A percentile compares a stretch with the other conserved stretches of the same genome.
Conservation (phyloP, 371 early-diverging fungal genomes). For the Globomyces sp. region DNA sequence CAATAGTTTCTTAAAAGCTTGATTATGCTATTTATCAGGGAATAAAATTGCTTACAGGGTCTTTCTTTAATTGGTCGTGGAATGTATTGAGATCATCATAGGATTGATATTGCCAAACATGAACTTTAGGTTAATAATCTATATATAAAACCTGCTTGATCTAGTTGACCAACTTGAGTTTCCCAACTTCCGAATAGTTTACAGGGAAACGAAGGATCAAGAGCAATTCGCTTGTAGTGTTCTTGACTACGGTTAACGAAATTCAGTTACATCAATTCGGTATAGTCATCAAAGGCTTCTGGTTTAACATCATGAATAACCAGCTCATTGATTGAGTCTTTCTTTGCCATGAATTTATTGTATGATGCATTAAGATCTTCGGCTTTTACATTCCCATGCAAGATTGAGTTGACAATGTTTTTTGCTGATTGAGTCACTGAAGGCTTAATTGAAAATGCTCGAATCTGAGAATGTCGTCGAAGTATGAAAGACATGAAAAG, state of each 20-base stretch:
- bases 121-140: conserved; percentile 47
- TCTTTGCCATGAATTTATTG: conserved; percentile 75
- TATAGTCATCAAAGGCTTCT: conserved; percentile 81
- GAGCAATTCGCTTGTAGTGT: conserved; percentile 72
- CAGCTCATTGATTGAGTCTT: conserved; percentile 87
- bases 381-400: conserved; percentile 53
- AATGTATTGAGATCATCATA: conserved; percentile 41
- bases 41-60: not conserved
- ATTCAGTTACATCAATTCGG: conserved; percentile 32
- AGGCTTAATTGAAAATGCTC: too few relatives aligned
- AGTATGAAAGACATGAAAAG: too few relatives aligned
- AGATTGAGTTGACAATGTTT: conserved; percentile 56
- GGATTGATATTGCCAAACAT: conserved; percentile 92
- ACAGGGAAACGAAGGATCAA: conserved; percentile 67
- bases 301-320: conserved; percentile 81
- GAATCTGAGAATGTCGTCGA: too few relatives aligned
- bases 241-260: conserved; percentile 18
- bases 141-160: conserved; percentile 66
- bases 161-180: conserved; percentile 80
- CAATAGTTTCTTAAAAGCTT: conserved; percentile 62
- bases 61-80: conserved; percentile 3
- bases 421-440: conserved; percentile 4
- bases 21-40: conserved; percentile 18
- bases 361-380: conserved; percentile 60
- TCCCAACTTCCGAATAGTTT: conserved; percentile 88